Base-by-base conservation (phyloP, 169 alveolate species). In the Cryptosporidium meleagridis region DNA sequence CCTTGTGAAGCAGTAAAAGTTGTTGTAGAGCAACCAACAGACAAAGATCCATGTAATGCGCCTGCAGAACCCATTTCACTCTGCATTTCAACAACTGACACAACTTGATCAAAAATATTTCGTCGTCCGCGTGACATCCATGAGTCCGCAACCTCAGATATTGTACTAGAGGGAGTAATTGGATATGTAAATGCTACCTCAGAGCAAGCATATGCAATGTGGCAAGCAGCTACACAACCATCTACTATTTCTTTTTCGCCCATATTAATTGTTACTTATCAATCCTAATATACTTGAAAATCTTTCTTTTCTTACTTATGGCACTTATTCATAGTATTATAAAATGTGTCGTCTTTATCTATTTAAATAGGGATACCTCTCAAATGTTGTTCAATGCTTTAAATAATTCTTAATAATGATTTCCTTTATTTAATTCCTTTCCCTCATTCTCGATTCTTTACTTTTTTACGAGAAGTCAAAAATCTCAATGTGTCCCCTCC, bases 1-100 rank as follows among this genome's bases (percentile, higher is more conserved):
- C 94, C 94, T 33, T 92, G 94, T 7, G 92, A 84, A 41, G 94
- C 94, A 6, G 94, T 92, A 86, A 87, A 91, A 29, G 93, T 87
- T 33, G 94, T 92, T 52, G 86, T 29, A 14, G 86, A 61, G 18
- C 93, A 91, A 3, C 95, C 95, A 4, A 92, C 91, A 29, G 91
- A 86, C 39, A 92, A 45, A 62, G 93, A 70, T n/a, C 95, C 95
- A 59, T 92, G 95, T 51, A 92, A 61, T 31, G 93, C 95, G 0
- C 95, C 95, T 14, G 95, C 93, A 6, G 95, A 92, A n/a, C 95
- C 95, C 44, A 91, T 92, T 23, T 92, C 95, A 59, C 92, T 75
- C 51, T 92, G 95, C 95, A 92, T 92, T 84, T 92, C 93, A 44
- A 87, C 91, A 55, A 87, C 92, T 4, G 92, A 85, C 21, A 91